Evolutionary conservation across 139 green algal species (phyloP).

Genomic region (Pleodorina starrii): DNA sequence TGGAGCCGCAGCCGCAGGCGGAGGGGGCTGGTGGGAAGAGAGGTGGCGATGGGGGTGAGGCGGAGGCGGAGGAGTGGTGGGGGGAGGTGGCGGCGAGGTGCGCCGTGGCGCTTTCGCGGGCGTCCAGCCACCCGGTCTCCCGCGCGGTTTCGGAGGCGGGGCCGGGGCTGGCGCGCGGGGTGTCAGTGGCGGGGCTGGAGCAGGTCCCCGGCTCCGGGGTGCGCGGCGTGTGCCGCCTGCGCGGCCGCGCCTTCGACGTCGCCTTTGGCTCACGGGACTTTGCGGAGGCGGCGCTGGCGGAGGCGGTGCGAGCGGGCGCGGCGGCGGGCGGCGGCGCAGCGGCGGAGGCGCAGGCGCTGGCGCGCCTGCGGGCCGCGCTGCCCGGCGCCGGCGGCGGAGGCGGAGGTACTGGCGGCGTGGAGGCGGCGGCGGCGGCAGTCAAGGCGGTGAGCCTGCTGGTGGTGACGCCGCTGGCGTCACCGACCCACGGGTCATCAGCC

Average conservation of each 20-base stretch:
- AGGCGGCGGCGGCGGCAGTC: not conserved
- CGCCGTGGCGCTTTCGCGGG: slow-evolving; percentile 61
- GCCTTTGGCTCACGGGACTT: slow-evolving; percentile 77
- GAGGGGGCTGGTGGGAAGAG: not conserved
- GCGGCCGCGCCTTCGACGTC: slow-evolving; percentile 35
- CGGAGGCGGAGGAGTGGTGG: not conserved
- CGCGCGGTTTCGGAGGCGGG: slow-evolving; percentile 62
- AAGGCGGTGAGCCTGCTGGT: slow-evolving; percentile 28
- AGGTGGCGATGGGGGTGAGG: slow-evolving; percentile 34
- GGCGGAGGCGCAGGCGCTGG: not conserved
- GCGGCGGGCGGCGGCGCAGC: not conserved
- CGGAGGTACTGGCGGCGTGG: not conserved
- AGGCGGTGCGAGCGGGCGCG: not conserved
- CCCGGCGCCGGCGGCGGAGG: not conserved
- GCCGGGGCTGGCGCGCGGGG: slow-evolving; percentile 26
- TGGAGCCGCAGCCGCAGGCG: not conserved
- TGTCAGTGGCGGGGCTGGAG: slow-evolving; percentile 43
- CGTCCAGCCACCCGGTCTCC: slow-evolving; percentile 70
- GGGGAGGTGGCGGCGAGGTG: slow-evolving; percentile 56
- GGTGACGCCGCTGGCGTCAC: not conserved
- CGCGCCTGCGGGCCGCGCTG: not conserved
- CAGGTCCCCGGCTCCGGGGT: slow-evolving; percentile 65
- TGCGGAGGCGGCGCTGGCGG: slow-evolving; percentile 45
- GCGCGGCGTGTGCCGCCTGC: slow-evolving; percentile 61
- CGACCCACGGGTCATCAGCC: not conserved